Percentiles rank a stretch among this genome's conserved stretches.
phyloP scores from a whole-genome alignment of 345 rosid genomes.

The Triadica sebifera region DNA sequence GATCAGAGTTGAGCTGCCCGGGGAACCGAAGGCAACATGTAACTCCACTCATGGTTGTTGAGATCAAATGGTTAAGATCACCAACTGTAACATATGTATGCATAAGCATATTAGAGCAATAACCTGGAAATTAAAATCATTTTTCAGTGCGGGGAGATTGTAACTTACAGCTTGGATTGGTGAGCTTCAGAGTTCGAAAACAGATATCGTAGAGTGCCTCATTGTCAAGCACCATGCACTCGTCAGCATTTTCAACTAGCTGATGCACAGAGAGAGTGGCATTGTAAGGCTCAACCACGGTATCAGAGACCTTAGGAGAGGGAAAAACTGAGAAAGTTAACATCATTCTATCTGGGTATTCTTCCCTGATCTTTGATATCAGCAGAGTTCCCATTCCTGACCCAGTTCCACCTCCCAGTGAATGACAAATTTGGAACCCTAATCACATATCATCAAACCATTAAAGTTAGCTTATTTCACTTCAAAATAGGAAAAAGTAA shows the following conservation, averaged over 20 bases:
- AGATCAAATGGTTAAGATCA: constrained; percentile 78
- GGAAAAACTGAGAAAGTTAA: constrained; percentile 60
- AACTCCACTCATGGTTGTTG: constrained; percentile 82
- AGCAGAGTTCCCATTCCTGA: constrained; percentile 63
- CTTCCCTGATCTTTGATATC: constrained; percentile 62
- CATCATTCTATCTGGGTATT: constrained; percentile 63
- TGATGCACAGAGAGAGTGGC: constrained; percentile 65
- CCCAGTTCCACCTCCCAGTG: constrained; percentile 63
- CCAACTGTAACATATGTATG: constrained; percentile 43
- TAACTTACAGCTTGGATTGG: constrained; percentile 59
- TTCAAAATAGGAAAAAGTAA: not conserved
- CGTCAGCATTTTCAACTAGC: constrained; percentile 62
- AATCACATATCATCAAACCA: constrained; percentile 5
- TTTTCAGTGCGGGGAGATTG: no score
- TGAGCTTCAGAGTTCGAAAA: constrained; percentile 59
- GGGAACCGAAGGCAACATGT: constrained; percentile 90
- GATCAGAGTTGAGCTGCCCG: constrained; percentile 81
- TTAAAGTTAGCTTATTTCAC: not conserved
- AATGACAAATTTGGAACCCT: constrained; percentile 64
- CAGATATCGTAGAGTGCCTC: constrained; percentile 65
- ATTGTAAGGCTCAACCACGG: constrained; percentile 61
- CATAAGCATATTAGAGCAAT: not conserved
- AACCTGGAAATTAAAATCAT: no score
- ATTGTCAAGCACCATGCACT: constrained; percentile 65
- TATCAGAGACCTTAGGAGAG: constrained; percentile 61